Evolutionary conservation across 495 filamentous ascomycete genomes (phyloP), one percentile per base, ranked within the genome.

Genomic region (Aspergillus coremiiformis): DNA sequence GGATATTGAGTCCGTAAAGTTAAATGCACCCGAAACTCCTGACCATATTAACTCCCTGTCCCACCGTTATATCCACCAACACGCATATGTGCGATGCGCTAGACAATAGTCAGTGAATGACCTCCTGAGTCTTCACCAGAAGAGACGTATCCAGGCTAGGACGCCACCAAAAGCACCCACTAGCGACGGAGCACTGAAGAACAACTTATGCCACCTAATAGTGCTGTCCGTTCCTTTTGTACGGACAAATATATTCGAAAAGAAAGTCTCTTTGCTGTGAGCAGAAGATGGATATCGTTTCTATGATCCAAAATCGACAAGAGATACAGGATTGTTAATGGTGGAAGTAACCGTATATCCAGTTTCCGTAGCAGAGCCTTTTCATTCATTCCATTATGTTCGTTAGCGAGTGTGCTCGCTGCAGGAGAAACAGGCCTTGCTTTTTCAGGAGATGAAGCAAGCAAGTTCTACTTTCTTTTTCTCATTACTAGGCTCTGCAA

Each of bases 161-260:
- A 90, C 77, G 1, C 87, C 87, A 48, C 87, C 87, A 63, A 91
- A 92, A 0, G 87, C 87, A 33, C 87, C 87, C 1, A 87, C 86
- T 11, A 91, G 67, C 5, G 84, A 83, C 0, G 85, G 84, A 11
- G 84, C 81, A 48, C 80, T 82, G 53, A 90, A 89, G 66, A 92
- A 90, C 1, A 90, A 68, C n/a, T n/a, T n/a, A n/a, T 9, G 86
- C 82, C 32, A 90, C 78, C 0, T 87, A 81, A 58, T 82, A 87
- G 61, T 86, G 83, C 49, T 77, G 76, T 61, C 90, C 86, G 23
- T 78, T 78, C 15, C 86, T 73, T 58, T 84, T 85, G 53, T 91
- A 92, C 83, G 1, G 83, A 86, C n/a, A 92, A 75, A 59, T 89
- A 89, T 63, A 90, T 86, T 0, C 87, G 86, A 11, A 85, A 84